phyloP scores from a whole-genome alignment of 371 early-diverging fungal species.

The Mycotypha africana region DNA sequence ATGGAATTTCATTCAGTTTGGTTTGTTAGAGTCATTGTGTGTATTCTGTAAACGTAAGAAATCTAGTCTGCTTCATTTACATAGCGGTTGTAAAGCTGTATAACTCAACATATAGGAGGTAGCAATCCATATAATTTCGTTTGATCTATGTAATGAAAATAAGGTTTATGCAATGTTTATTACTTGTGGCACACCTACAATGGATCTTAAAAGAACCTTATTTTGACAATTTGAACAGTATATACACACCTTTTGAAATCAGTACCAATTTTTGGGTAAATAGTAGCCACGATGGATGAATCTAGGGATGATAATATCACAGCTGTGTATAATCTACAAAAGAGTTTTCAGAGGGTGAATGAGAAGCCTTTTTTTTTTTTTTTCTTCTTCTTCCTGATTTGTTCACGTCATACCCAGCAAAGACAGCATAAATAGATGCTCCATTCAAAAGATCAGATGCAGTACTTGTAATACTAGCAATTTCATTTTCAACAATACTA shows the following conservation, averaged over 20 bases:
- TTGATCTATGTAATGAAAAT: constrained; percentile 12
- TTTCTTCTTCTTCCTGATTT: background rate
- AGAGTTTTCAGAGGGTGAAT: background rate
- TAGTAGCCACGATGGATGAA: constrained; percentile 78
- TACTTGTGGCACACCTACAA: background rate
- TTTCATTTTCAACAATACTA: too few relatives aligned
- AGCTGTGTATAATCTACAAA: constrained; percentile 30
- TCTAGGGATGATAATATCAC: constrained; percentile 71
- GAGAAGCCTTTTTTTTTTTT: background rate
- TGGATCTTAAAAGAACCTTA: background rate
- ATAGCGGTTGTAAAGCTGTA: constrained; percentile 77
- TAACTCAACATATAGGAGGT: constrained; percentile 72
- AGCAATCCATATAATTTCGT: constrained; percentile 59
- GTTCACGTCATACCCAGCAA: constrained; percentile 21
- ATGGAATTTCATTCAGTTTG: too few relatives aligned
- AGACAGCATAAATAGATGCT: constrained; percentile 27
- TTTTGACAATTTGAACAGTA: too few relatives aligned
- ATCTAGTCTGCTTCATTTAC: too few relatives aligned
- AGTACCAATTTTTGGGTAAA: constrained; percentile 68
- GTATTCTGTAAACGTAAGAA: constrained; percentile 8
- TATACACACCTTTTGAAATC: constrained; percentile 60
- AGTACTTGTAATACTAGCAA: too few relatives aligned
- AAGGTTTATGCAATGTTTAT: background rate
- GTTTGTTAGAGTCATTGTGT: too few relatives aligned
- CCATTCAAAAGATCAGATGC: constrained; percentile 23